Conservation (phyloP, 1,284 basidiomycete genomes). For the Golubevia pallescens region DNA sequence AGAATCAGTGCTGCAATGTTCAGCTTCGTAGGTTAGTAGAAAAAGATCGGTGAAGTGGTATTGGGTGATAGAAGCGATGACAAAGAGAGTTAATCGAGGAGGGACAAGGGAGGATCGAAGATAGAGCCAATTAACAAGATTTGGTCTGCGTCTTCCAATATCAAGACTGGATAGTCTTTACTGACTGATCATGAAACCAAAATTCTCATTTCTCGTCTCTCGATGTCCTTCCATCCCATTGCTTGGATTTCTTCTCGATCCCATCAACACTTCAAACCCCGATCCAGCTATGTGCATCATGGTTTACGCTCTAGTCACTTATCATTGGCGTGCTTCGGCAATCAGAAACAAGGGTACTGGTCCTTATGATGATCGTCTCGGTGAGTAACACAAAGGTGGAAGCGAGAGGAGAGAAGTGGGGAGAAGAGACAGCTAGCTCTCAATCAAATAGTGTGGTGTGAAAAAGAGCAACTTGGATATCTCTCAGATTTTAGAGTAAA, state of each 20-base stretch:
- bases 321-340: slow-evolving; percentile 92
- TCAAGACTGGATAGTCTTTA: background rate
- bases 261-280: background rate
- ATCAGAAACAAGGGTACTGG: slow-evolving; percentile 90
- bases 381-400: slow-evolving; percentile 66
- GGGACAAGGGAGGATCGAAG: background rate
- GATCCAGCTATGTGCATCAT: slow-evolving; percentile 88
- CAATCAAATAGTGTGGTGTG: too few species aligned
- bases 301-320: slow-evolving; percentile 92
- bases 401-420: too few species aligned
- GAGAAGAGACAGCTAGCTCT: too few species aligned
- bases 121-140: background rate
- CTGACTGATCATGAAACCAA: background rate
- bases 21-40: slow-evolving; percentile 79
- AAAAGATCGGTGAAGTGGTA: background rate
- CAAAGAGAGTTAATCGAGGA: too few species aligned
- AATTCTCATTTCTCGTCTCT: background rate
- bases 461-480: too few species aligned
- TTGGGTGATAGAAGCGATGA: too few species aligned
- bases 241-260: slow-evolving; percentile 3
- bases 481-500: too few species aligned
- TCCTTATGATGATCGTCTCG: slow-evolving; percentile 94
- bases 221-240: slow-evolving; percentile 5
- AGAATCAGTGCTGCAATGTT: slow-evolving; percentile 92
- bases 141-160: background rate